Conservation (phyloP, 2,329 filamentous ascomycete species). For the Fusarium sacchari region DNA sequence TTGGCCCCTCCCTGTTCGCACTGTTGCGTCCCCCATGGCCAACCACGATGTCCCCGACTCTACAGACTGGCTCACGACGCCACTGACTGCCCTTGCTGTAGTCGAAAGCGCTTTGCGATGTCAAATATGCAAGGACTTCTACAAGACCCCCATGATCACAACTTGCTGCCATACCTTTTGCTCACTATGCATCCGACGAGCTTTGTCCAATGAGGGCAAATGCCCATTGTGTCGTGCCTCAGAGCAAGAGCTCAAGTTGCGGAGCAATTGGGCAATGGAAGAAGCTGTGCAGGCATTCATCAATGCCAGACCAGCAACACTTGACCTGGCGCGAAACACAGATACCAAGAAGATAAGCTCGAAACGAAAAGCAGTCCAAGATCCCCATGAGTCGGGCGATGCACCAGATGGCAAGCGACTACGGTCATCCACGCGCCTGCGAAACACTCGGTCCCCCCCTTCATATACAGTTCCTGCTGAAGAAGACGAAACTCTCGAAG, state of each 20-base stretch:
- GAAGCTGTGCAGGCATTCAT: conserved; percentile 85
- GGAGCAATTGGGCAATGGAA: conserved; percentile 85
- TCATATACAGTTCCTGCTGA: conserved; percentile 32
- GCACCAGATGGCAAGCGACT: conserved; percentile 57
- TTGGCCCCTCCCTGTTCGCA: background rate
- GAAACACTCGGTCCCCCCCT: conserved; percentile 53
- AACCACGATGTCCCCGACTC: conserved; percentile 70
- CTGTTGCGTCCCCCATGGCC: conserved; percentile 41
- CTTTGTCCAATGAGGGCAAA: conserved; percentile 82
- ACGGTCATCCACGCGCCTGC: conserved; percentile 63
- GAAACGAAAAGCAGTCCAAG: conserved; percentile 64
- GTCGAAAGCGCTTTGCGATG: conserved; percentile 91
- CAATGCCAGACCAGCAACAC: conserved; percentile 67
- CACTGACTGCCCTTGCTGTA: conserved; percentile 70
- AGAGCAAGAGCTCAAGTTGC: conserved; percentile 86
- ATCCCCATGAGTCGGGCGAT: conserved; percentile 42
- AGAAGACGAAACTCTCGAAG: conserved; percentile 40
- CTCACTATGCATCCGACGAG: conserved; percentile 91
- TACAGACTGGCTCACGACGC: conserved; percentile 84
- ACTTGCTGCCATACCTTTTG: conserved; percentile 97
- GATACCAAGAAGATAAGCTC: conserved; percentile 34
- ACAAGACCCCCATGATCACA: conserved; percentile 92
- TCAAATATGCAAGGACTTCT: conserved; percentile 98
- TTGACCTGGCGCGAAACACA: conserved; percentile 69
- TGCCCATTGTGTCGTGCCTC: conserved; percentile 84